phyloP scores from a whole-genome alignment of 1,284 basidiomycete species.

The Amylostereum areolatum region DNA sequence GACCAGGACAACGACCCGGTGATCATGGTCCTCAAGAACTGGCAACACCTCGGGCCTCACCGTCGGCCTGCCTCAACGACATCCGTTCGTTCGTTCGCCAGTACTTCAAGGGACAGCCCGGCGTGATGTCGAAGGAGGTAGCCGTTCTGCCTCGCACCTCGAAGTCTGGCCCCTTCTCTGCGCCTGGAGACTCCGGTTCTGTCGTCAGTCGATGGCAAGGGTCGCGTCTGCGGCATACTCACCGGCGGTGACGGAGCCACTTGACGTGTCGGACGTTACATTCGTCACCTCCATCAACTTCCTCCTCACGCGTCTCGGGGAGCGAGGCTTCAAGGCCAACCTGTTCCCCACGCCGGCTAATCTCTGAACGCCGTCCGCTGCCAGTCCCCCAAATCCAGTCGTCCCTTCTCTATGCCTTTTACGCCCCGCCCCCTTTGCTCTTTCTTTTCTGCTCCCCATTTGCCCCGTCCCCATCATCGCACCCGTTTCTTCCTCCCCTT shows the following conservation, averaged over 20 bases:
- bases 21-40: conserved; percentile 16
- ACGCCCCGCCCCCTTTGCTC: no score
- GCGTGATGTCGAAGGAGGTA: conserved; percentile 17
- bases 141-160: conserved; percentile 15
- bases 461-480: no score
- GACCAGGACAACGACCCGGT: neutral
- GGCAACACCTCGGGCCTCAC: conserved; percentile 13
- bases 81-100: conserved; percentile 16
- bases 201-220: conserved; percentile 15
- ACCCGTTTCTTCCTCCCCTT: no score
- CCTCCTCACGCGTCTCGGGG: conserved; percentile 14
- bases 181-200: conserved; percentile 21
- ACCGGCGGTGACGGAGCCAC: conserved; percentile 17
- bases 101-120: conserved; percentile 8
- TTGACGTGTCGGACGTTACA: conserved; percentile 16
- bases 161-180: conserved; percentile 18
- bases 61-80: conserved; percentile 17
- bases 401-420: no score
- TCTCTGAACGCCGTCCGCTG: no score
- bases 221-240: conserved; percentile 19
- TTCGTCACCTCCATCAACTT: conserved; percentile 20
- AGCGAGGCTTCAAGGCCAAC: conserved; percentile 12
- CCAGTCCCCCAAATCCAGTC: no score
- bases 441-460: no score
- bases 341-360: conserved; percentile 10